phyloP scores from a whole-genome alignment of 371 early-diverging fungal species.

The Apophysomyces ossiformis region DNA sequence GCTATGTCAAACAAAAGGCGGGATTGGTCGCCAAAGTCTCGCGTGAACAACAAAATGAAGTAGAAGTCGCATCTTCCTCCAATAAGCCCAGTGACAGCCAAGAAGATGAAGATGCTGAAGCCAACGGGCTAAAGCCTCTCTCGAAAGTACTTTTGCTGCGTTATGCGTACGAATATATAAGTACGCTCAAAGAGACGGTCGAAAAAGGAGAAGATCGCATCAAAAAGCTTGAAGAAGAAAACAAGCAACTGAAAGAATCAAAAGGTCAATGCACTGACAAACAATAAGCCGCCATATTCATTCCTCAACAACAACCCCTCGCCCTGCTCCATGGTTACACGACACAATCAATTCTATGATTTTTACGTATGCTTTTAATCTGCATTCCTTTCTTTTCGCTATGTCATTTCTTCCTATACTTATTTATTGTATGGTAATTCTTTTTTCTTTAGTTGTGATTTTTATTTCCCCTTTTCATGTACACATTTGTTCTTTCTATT shows the following conservation, averaged over 20 bases:
- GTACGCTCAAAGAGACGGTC: slow-evolving; percentile 41
- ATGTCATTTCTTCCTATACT: no score
- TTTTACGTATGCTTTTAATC: no score
- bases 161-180: slow-evolving; percentile 66
- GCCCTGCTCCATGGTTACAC: not conserved
- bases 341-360: no score
- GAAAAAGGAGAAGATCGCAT: slow-evolving; percentile 28
- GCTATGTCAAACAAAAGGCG: slow-evolving; percentile 51
- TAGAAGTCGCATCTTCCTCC: slow-evolving; percentile 11
- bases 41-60: slow-evolving; percentile 29
- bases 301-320: not conserved
- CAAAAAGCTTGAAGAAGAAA: not conserved
- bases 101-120: slow-evolving; percentile 15
- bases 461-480: no score
- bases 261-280: not conserved
- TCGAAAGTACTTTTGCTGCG: slow-evolving; percentile 54
- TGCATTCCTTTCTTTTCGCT: no score
- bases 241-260: not conserved
- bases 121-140: slow-evolving; percentile 37
- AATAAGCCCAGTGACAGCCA: slow-evolving; percentile 3
- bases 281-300: not conserved
- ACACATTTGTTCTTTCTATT: no score
- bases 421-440: no score
- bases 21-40: slow-evolving; percentile 29
- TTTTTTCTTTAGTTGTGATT: no score